Evolutionary conservation across 768 basidiomycete genomes (phyloP), one percentile per base, ranked within the genome.

Genomic region (Hygrophorus russula): DNA sequence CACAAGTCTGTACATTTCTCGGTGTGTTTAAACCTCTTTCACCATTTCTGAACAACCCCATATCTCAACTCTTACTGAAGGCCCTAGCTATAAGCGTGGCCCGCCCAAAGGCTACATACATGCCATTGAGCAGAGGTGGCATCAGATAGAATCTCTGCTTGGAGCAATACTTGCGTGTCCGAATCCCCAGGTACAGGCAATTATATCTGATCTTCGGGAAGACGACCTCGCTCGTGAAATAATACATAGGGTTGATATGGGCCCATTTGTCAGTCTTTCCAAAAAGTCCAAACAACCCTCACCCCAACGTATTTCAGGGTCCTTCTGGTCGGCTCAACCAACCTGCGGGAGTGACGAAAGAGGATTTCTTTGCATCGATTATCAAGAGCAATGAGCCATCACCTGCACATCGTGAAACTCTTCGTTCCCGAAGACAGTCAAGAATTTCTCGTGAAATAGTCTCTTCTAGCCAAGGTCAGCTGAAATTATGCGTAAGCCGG

Each of bases 51-150:
- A 30, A 35, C 28, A 32, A 45, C 19, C 45, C 24, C 20, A 33
- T 11, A 37, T 18, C 37, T 39, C 28, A 20, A 44, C 40, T 37
- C 14, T 13, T 27, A 35, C 31, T 24, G 24, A 43, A 86, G 84
- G 80, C 36, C 82, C 82, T 0, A 84, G 80, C 54, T 82, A 81
- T 58, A 84, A 83, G 56, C 80, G 88, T 7, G 89, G 88, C 8
- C 84, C 84, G 8, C 85, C 86, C 5, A 88, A 88, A 55, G 90
- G 90, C 14, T 93, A 93, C 58, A 91, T 93, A 39, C 85, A 91
- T 58, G 89, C 89, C 31, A 90, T 93, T 41, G 90, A 93, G 63
- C 83, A 86, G 46, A 64, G 89, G 53, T 84, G 90, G 78, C 90
- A 93, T 53, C 85, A 91, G 56, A 84, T 92, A 52, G 91, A 93